phyloP scores from a whole-genome alignment of 2,329 filamentous ascomycete genomes.

The Botrytis byssoidea region DNA sequence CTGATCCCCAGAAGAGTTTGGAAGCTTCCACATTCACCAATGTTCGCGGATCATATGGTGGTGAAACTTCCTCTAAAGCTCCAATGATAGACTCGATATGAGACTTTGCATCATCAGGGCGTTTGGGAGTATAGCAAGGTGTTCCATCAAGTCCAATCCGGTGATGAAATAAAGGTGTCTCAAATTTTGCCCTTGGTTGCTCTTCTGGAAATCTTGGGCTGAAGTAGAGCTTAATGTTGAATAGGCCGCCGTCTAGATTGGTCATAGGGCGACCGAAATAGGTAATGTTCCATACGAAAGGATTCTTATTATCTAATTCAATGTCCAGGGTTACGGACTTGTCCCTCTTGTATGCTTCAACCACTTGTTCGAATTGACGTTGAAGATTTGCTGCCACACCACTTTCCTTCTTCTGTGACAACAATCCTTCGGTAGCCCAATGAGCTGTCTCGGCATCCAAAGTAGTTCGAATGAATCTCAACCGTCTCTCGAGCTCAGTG shows the following conservation, averaged over 20 bases:
- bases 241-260: constrained; percentile 86
- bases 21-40: constrained; percentile 84
- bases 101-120: constrained; percentile 71
- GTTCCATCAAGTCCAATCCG: constrained; percentile 77
- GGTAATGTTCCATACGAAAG: constrained; percentile 84
- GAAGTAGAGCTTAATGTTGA: constrained; percentile 75
- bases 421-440: constrained; percentile 71
- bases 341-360: constrained; percentile 69
- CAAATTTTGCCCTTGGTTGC: constrained; percentile 78
- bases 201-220: constrained; percentile 85
- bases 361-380: constrained; percentile 81
- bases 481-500: constrained; percentile 64
- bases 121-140: constrained; percentile 75
- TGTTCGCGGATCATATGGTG: constrained; percentile 86
- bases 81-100: constrained; percentile 83
- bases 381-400: constrained; percentile 79
- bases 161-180: constrained; percentile 84
- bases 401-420: constrained; percentile 61
- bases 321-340: constrained; percentile 72
- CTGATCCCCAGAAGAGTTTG: constrained; percentile 79
- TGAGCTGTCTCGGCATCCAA: constrained; percentile 68
- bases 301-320: constrained; percentile 74
- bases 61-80: constrained; percentile 81
- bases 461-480: constrained; percentile 65
- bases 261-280: constrained; percentile 93